Evolutionary conservation across 2,329 filamentous ascomycete genomes (phyloP).

Genomic region (Monosporascus sp.): DNA sequence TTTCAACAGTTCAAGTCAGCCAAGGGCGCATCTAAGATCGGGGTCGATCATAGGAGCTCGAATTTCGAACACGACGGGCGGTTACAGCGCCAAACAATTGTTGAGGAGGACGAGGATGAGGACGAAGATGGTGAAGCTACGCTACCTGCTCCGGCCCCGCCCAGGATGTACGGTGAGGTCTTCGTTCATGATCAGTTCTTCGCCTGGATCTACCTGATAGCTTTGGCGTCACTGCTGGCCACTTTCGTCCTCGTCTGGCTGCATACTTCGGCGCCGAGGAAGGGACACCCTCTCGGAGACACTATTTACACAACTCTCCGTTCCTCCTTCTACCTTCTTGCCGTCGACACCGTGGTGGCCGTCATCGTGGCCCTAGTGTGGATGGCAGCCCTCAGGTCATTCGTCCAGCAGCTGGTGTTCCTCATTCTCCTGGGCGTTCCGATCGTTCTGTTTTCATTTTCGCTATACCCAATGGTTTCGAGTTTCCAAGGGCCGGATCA

Average conservation of each 20-base stretch:
- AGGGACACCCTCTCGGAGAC: conserved; percentile 73
- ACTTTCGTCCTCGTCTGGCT: conserved; percentile 87
- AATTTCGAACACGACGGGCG: conserved; percentile 46
- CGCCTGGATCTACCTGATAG: conserved; percentile 83
- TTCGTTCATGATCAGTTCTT: conserved; percentile 88
- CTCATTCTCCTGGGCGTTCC: conserved; percentile 80
- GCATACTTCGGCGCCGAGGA: conserved; percentile 69
- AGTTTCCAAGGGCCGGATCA: conserved; percentile 76
- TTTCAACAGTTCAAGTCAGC: conserved; percentile 54
- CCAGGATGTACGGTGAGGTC: conserved; percentile 58
- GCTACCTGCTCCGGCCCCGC: conserved; percentile 42
- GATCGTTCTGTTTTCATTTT: conserved; percentile 80
- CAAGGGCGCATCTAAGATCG: conserved; percentile 32
- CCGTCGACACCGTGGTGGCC: conserved; percentile 86
- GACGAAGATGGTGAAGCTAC: conserved; percentile 19
- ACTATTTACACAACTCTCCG: conserved; percentile 89
- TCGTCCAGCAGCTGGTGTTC: conserved; percentile 77
- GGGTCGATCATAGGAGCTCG: conserved; percentile 34
- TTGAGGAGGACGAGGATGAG: conserved; percentile 30
- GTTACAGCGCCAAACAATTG: conserved; percentile 33
- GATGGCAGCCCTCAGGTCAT: conserved; percentile 83
- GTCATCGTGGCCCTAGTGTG: conserved; percentile 83
- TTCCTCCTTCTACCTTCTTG: conserved; percentile 82
- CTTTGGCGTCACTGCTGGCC: conserved; percentile 75
- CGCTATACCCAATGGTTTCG: conserved; percentile 82